Base-by-base conservation (phyloP, 225 moss, liverwort and hornwort species). In the Marchantia polymorpha region DNA sequence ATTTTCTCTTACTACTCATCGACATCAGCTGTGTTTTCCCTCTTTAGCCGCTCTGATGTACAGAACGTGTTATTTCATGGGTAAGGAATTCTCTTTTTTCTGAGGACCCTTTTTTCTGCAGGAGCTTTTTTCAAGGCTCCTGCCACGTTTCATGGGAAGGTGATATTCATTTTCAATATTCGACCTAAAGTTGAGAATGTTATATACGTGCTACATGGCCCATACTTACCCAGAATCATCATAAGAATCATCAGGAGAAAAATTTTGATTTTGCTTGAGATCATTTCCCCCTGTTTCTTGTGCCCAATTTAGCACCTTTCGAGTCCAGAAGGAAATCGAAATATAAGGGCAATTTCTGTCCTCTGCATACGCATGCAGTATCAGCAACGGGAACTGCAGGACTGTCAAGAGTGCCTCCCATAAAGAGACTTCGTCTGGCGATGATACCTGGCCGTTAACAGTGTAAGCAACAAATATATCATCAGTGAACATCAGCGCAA, bases 351-450 rank as follows among this genome's bases (percentile, higher is more conserved):
- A 96, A 31, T 87, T 82, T 73, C 82, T 80, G 58, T 96, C 96
- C 86, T 96, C 92, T 31, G 82, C 83, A 78, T 91, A 96, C 10
- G 92, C 96, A 81, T 96, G 94, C 61, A 94, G 58, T 63, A 94
- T 90, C 49, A 96, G 84, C 79, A 96, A 46, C 48, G 94, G 96
- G 68, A 96, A 92, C 80, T 96, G 94, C 80, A 90, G 67, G 80
- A 94, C 87, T 66, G 94, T 96, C 80, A 89, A 81, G 52, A 91
- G 48, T 39, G 96, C 94, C 76, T 96, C 94, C 91, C 84, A 89
- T 17, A 92, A 79, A 64, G 89, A 83, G 59, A 96, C 86, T 55
- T 84, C 85, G 69, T 92, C 80, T 12, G 96, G 94, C 52, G 96
- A 91, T 31, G 89, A 91, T 52, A 96, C 87, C 90, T 88, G 85